Evolutionary conservation across 306 rosid species (phyloP).

Genomic region (Sesbania bispinosa): DNA sequence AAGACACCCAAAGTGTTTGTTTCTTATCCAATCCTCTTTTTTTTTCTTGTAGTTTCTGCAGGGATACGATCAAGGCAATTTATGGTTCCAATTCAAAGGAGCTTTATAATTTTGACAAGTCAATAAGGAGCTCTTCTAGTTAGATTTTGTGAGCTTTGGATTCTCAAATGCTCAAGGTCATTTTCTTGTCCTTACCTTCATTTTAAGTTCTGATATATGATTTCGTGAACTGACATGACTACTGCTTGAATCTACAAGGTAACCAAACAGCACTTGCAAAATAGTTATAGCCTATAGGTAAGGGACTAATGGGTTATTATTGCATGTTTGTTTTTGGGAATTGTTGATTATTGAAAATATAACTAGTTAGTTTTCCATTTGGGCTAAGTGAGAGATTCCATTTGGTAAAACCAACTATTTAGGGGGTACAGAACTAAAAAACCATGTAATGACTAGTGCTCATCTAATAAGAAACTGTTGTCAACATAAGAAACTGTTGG

Average conservation of each 20-base stretch:
- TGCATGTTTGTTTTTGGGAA: background rate
- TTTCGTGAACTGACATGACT: background rate
- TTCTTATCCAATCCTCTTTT: conserved; percentile 17
- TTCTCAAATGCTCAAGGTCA: conserved; percentile 24
- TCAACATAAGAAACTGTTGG: background rate
- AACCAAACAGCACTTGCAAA: background rate
- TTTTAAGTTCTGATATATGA: background rate
- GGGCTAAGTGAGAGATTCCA: background rate
- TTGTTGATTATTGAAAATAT: background rate
- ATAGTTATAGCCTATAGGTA: background rate
- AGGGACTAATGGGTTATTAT: background rate
- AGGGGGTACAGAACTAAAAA: background rate
- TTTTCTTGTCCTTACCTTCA: background rate
- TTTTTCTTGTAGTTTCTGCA: conserved; percentile 61
- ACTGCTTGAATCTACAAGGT: background rate
- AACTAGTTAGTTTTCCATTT: background rate
- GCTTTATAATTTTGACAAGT: conserved; percentile 51
- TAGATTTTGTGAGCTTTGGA: conserved; percentile 22
- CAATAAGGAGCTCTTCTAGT: conserved; percentile 36
- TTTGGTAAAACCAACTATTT: background rate
- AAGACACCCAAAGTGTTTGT: background rate
- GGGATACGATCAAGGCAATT: conserved; percentile 68
- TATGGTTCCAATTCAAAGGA: conserved; percentile 78
- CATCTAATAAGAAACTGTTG: background rate
- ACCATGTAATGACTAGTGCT: background rate